A percentile compares a stretch with the other conserved stretches of the same genome.
phyloP scores from a whole-genome alignment of 805 yeast species.

The Hagleromyces aurorensis region DNA sequence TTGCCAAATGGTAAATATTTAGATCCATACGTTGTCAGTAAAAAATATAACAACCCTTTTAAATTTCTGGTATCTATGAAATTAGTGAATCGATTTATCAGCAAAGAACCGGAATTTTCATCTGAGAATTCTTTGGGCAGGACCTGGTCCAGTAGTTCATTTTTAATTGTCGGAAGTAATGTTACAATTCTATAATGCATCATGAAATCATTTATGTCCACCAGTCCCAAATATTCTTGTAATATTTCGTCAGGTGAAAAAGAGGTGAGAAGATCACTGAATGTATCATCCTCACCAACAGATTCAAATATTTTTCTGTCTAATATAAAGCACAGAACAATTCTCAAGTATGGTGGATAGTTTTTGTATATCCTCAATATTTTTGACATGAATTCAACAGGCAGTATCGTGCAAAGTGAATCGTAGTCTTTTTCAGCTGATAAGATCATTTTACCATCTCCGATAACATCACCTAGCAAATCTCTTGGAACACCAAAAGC shows the following conservation, averaged over 20 bases:
- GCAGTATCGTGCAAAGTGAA: conserved; percentile 14
- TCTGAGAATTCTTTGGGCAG: conserved; percentile 4
- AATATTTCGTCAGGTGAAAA: conserved; percentile 4
- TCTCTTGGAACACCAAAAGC: conserved; percentile 18
- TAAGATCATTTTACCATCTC: conserved; percentile 2
- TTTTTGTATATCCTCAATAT: conserved; percentile 6
- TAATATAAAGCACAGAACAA: conserved; percentile 19
- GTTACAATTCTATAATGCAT: conserved; percentile 20
- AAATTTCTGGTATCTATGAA: conserved; percentile 15
- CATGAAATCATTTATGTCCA: conserved; percentile 15
- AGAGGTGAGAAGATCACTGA: conserved; percentile 2
- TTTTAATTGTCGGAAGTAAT: conserved; percentile 15
- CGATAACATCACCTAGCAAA: neutral
- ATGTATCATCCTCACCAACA: conserved; percentile 9
- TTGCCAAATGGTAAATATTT: conserved; percentile 16
- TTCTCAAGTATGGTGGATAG: conserved; percentile 6
- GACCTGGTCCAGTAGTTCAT: conserved; percentile 9
- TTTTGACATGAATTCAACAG: conserved; percentile 15
- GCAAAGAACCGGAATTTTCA: conserved; percentile 1
- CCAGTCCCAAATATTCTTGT: conserved; percentile 10
- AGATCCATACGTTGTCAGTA: conserved; percentile 21
- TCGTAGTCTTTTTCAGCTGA: conserved; percentile 10
- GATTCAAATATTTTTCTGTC: conserved; percentile 25
- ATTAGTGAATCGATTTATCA: conserved; percentile 16
- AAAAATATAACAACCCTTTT: conserved; percentile 21